Evolutionary conservation across 106 monocot species (phyloP), one percentile per base, ranked within the genome.

Genomic region (Gastrodia elata): DNA sequence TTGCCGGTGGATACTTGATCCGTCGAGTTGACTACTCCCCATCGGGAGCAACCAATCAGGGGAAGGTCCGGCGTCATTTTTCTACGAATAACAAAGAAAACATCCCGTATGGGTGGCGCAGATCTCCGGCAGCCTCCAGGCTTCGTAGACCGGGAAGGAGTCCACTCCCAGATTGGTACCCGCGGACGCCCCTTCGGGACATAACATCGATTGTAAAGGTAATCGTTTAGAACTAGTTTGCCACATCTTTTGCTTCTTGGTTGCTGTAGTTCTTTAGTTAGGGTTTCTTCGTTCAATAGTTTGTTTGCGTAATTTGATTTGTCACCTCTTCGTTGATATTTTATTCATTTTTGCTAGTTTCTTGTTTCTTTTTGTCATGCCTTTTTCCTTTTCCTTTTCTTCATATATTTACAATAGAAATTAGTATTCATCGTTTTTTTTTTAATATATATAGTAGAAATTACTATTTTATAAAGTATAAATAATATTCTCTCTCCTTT

Each of bases 121-220:
- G 40, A 69, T 33, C 39, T 20, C n/a, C 40, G 28, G 40, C 33
- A 28, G 20, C 11, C 20, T n/a, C n/a, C n/a, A 25, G 30, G 41
- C 1, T 14, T 8, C 26, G 81, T 24, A 39, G 69, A 27, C 39
- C 64, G 20, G 56, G 81, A 34, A 67, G 44, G 44, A 81, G 65
- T 39, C 76, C 81, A 42, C 55, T 81, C 26, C 81, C 81, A 13
- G 64, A 39, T 3, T 81, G 81, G 81, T 72, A 76, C 24, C 81
- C 81, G 2, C 76, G 81, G 13, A 72, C 72, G 5, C 81, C 81
- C 13, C 72, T 81, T 42, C 71, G 76, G 5, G 81, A 81, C 72
- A 75, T 81, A 15, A 81, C 81, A 22, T 36, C 75, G 38, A 67
- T 81, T 25, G 65, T 81, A 22, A 76, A 81, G 33, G 81, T 81